phyloP scores from a whole-genome alignment of 331 rosid genomes.

The Acacia pycnantha region DNA sequence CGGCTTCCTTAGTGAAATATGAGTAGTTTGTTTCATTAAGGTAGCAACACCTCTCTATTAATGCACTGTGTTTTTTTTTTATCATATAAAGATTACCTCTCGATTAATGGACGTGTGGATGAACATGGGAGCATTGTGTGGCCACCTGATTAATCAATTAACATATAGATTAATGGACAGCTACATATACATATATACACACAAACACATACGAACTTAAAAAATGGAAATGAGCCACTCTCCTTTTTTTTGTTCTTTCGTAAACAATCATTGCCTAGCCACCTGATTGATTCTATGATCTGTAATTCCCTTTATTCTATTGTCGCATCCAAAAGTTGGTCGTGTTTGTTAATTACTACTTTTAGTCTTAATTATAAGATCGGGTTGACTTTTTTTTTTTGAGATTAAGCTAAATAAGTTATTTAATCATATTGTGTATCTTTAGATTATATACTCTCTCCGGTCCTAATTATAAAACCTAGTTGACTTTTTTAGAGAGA shows the following conservation, averaged over 20 bases:
- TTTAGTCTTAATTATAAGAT: too few relatives aligned
- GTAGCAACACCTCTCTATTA: not conserved
- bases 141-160: not conserved
- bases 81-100: not conserved
- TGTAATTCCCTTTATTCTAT: slow-evolving; percentile 16
- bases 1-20: too few relatives aligned
- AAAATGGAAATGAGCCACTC: not conserved
- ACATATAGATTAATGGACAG: not conserved
- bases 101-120: too few relatives aligned
- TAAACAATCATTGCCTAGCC: slow-evolving; percentile 24
- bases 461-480: too few relatives aligned
- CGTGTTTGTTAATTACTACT: not conserved
- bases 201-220: not conserved
- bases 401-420: too few relatives aligned
- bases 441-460: too few relatives aligned
- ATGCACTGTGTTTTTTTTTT: too few relatives aligned
- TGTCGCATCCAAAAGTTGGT: slow-evolving; percentile 6
- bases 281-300: slow-evolving; percentile 8
- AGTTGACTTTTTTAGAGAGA: too few relatives aligned
- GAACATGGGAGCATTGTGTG: not conserved
- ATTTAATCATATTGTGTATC: too few relatives aligned
- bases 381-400: too few relatives aligned
- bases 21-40: not conserved
- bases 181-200: too few relatives aligned
- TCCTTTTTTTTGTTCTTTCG: not conserved